Base-by-base conservation (phyloP, 2,329 filamentous ascomycete species). In the Trichoderma sp. region DNA sequence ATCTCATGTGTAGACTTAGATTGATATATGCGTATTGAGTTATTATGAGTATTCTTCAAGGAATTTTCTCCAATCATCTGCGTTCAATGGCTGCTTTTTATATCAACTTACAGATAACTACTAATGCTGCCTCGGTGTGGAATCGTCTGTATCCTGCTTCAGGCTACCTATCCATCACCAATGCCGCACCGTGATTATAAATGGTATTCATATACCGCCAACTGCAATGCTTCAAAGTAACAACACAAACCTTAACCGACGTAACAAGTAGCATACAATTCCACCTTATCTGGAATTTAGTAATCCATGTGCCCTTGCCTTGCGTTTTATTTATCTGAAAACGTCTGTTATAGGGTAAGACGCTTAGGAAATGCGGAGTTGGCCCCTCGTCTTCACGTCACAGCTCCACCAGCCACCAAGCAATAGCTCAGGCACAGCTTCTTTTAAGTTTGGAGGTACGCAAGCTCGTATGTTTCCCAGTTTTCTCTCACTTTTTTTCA, bases 361-460 rank as follows among this genome's bases (percentile, higher is more conserved):
- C 30, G 6, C 3, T 14, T 26, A 6, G 21, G 14, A 62, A 51
- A 51, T 70, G 57, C 67, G 67, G 57, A 70, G 67, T 36, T 21
- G 36, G 57, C 57, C 57, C 66, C 67, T 70, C 67, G 67, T 32
- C 57, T 36, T 53, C 67, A 62, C 67, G 67, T 70, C 67, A 70
- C 57, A 53, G 67, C 67, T 70, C 67, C 67, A 70, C 67, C 56
- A 70, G 57, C 65, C 34, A 32, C 65, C 34, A 32, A 57, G 24
- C 26, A 24, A 34, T 30, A 69, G 66, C 53, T 60, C 28, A 61
- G 36, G 21, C 39, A 69, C 56, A 57, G 63, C 63, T 28, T 56
- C 47, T 66, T 39, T 58, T 43, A 43, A 68, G 53, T 21, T 69
- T 57, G 24, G 21, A 24, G 28, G 36, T 28, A 56, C 32, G 64